Conservation (phyloP, 345 rosid species). For the Citrus australasica region DNA sequence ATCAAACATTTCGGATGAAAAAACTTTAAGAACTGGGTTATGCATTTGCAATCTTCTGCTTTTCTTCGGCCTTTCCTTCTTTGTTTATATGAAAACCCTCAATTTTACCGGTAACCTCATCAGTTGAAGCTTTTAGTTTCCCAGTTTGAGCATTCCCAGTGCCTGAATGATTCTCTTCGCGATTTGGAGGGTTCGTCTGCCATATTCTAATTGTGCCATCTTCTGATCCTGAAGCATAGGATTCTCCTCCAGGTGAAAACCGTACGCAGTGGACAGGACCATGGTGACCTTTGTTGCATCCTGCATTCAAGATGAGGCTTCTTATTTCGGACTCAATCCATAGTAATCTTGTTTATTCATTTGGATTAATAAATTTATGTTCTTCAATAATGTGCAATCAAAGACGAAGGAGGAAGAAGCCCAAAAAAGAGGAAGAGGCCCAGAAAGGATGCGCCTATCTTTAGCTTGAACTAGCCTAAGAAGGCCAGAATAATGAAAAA, state of each 20-base stretch:
- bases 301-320: constrained; percentile 28
- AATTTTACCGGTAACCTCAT: constrained; percentile 25
- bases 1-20: background rate
- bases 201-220: constrained; percentile 82
- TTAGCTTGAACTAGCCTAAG: background rate
- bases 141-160: constrained; percentile 20
- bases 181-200: constrained; percentile 42
- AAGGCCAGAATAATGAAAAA: background rate
- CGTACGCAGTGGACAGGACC: constrained; percentile 95
- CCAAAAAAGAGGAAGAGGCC: background rate
- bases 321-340: background rate
- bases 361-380: background rate
- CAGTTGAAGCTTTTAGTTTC: constrained; percentile 24
- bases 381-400: background rate
- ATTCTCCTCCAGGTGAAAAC: constrained; percentile 91
- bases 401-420: background rate
- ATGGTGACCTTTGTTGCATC: constrained; percentile 99
- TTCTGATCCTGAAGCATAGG: constrained; percentile 95
- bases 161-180: constrained; percentile 24
- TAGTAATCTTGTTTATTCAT: background rate
- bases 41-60: constrained; percentile 16
- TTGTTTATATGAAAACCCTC: constrained; percentile 26
- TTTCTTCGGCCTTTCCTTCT: constrained; percentile 26
- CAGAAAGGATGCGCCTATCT: background rate
- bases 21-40: background rate